Percentiles rank a stretch among this genome's conserved stretches.
These are phyloP conservation scores for Bjerkandera adusta DNA, from an alignment of 1,284 basidiomycete genomes.

Conservation along the genomic window DNA sequence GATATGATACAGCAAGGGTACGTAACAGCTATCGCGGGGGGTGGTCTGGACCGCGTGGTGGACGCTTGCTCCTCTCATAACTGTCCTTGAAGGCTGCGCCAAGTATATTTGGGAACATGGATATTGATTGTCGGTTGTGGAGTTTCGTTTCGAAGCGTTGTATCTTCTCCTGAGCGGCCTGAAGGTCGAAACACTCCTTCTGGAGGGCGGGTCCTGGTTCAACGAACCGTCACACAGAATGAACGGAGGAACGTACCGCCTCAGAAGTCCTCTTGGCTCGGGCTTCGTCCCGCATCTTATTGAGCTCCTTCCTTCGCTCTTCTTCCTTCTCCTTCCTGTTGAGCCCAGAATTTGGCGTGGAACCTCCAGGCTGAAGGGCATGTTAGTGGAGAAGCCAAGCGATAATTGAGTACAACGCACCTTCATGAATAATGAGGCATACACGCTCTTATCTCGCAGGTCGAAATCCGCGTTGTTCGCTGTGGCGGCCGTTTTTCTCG, in stretches of 20 bases:
- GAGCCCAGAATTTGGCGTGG: slow-evolving; percentile 54
- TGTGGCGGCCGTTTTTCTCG: slow-evolving; percentile 37
- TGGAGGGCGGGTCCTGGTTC: slow-evolving; percentile 27
- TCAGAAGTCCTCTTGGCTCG: slow-evolving; percentile 54
- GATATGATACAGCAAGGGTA: no score
- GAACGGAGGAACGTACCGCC: slow-evolving; percentile 39
- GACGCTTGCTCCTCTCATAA: slow-evolving; percentile 31
- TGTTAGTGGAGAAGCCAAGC: slow-evolving; percentile 3
- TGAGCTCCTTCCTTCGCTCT: slow-evolving; percentile 64
- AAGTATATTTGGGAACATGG: slow-evolving; percentile 64
- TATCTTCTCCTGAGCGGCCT: slow-evolving; percentile 67
- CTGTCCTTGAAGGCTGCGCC: slow-evolving; percentile 58
- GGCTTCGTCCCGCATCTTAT: slow-evolving; percentile 71
- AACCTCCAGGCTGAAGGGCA: slow-evolving; percentile 42
- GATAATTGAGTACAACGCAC: slow-evolving; percentile 37
- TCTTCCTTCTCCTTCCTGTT: slow-evolving; percentile 63
- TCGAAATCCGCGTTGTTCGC: slow-evolving; percentile 57
- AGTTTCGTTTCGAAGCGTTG: slow-evolving; percentile 60
- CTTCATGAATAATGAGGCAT: slow-evolving; percentile 63
- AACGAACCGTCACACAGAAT: slow-evolving; percentile 10
- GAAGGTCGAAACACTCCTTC: slow-evolving; percentile 66
- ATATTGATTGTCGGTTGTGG: slow-evolving; percentile 46
- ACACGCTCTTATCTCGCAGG: slow-evolving; percentile 57
- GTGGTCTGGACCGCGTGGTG: no score
- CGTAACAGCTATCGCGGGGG: no score